Percentiles rank a stretch among this genome's conserved stretches.
Conservation (phyloP, 305 asterid genomes). For the Plantago lanceolata region DNA sequence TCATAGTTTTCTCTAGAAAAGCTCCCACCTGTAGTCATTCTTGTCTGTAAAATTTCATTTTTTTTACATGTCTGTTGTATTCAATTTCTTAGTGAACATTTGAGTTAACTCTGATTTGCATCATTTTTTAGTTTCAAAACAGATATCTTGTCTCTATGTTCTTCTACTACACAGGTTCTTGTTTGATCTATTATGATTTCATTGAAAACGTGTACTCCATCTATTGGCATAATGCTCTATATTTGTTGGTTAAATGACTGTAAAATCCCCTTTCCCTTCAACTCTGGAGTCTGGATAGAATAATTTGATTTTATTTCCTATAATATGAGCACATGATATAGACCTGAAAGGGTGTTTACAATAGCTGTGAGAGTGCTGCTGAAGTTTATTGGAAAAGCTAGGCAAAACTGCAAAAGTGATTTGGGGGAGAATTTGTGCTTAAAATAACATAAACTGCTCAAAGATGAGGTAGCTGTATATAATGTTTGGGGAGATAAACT, state of each 20-base stretch:
- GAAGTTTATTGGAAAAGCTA: too few species aligned
- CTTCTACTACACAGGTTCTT: neutral
- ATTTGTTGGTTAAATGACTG: neutral
- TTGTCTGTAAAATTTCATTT: slow-evolving; percentile 16
- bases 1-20: slow-evolving; percentile 22
- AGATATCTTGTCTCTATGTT: neutral
- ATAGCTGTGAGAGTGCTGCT: too few species aligned
- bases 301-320: too few species aligned
- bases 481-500: too few species aligned
- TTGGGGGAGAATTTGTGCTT: too few species aligned
- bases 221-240: neutral
- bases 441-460: too few species aligned
- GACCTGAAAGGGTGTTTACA: too few species aligned
- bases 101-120: slow-evolving; percentile 11
- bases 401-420: too few species aligned
- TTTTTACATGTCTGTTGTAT: slow-evolving; percentile 25
- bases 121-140: neutral
- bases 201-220: neutral
- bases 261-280: too few species aligned
- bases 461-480: too few species aligned
- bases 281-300: too few species aligned
- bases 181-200: neutral
- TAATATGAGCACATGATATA: too few species aligned
- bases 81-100: slow-evolving; percentile 15
- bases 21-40: slow-evolving; percentile 14